A percentile compares a stretch with the other conserved stretches of the same genome.
phyloP scores from a whole-genome alignment of 202 grass and related monocot species.

The Carex arenaria region DNA sequence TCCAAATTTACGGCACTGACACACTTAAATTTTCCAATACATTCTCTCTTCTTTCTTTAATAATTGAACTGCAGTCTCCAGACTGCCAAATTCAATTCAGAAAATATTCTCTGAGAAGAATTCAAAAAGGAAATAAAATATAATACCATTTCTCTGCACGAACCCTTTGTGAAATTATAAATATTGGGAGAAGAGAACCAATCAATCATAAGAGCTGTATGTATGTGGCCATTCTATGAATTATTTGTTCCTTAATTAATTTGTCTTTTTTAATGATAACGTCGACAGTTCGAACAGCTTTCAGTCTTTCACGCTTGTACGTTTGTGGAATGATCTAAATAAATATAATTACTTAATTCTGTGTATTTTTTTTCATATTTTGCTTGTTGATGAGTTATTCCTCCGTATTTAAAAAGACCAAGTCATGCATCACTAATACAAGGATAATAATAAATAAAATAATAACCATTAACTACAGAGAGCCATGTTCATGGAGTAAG shows the following conservation, averaged over 20 bases:
- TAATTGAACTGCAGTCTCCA: not conserved
- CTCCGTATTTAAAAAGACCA: too few species aligned
- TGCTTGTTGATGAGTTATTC: too few species aligned
- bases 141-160: too few species aligned
- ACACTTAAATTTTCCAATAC: too few species aligned
- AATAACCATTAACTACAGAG: too few species aligned
- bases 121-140: too few species aligned
- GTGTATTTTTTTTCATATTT: not conserved
- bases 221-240: not conserved
- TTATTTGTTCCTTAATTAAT: not conserved
- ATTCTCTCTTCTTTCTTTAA: not conserved
- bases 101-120: not conserved
- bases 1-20: conserved; percentile 7
- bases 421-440: too few species aligned
- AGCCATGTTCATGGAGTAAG: too few species aligned
- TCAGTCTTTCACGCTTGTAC: not conserved
- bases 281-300: not conserved
- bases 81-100: not conserved
- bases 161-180: too few species aligned
- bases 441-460: too few species aligned
- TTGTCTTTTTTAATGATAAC: not conserved
- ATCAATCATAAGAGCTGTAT: too few species aligned
- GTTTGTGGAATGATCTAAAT: not conserved
- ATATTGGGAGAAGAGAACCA: too few species aligned
- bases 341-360: not conserved